Evolutionary conservation across 2,329 filamentous ascomycete genomes (phyloP), one percentile per base, ranked within the genome.

Genomic region (Bretziella fagacearum): DNA sequence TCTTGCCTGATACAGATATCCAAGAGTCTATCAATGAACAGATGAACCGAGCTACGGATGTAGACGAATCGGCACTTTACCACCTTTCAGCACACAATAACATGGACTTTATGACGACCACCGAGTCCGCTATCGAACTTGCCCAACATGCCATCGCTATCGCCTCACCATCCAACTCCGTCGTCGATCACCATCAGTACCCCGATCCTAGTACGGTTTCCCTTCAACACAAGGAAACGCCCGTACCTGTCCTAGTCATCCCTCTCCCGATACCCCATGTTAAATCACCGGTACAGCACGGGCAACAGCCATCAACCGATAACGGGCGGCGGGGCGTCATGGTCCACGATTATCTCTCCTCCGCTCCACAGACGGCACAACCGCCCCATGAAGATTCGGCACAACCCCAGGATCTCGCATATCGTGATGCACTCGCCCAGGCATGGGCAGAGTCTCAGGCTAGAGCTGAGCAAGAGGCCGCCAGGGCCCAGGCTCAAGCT

Each of bases 61-160:
- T 36, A n/a, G 17, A 46, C 17, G 32, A 46, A 13, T 36, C 43
- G 6, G 43, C 43, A 7, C 27, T 46, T 5, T 37, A 46, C 27
- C 20, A 6, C 5, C n/a, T 46, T 13, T 37, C 23, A 23, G 20
- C 15, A 10, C 11, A 46, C 10, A 29, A 23, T 25, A 20, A 29
- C 17, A 37, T 37, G 23, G 30, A 37, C 22, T 46, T 46, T 10
- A 37, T 37, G 22, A 5, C 30, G 22, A 5, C 30, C 6, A 25
- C 20, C 10, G 13, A 33, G 23, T 17, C 43, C 8, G 32, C 43
- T n/a, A 26, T 37, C 13, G 32, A 29, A 22, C 22, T 46, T 4
- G 39, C 35, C 3, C 20, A 47, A 2, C 51, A 54, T 17, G 32
- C 48, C 2, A 47, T 37, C 3, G 44, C 32, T 7, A 25, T 35